Evolutionary conservation across 2,329 filamentous ascomycete genomes (phyloP), one percentile per base, ranked within the genome.

Genomic region (Aspergillus melleus): DNA sequence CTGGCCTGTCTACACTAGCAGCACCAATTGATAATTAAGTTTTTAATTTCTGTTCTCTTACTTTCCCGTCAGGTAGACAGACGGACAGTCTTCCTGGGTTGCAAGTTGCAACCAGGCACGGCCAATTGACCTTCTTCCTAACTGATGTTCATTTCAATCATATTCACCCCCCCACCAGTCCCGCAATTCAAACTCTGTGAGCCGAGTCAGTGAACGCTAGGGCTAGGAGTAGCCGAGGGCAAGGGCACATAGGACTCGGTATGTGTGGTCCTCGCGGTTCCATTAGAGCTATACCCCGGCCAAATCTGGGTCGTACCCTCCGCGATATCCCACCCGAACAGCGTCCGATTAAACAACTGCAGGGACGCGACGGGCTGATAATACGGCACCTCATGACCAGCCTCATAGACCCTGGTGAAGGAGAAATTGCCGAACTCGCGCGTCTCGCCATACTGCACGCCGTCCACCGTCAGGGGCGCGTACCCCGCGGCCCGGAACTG

Each of bases 351-450:
- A 67, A 89, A 89, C 44, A 88, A 76, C 63, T 83, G 81, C 59
- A 87, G 80, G 2, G 84, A 77, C 3, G 85, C 86, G 68, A 84
- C 78, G 12, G 86, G 86, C 74, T 88, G 86, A 50, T 71, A 74
- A 47, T 81, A 83, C 0, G 86, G 81, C 1, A 87, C 83, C 54
- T 86, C 82, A 67, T 90, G 88, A 1, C 88, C 87, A 16, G 87
- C 81, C 67, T 89, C 84, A 71, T 87, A 90, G 52, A 90, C 80
- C 8, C 88, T 82, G 56, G 84, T 85, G 71, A 90, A 90, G 16
- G 83, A 86, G 56, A 90, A 82, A 66, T 93, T 93, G 11, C 89
- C 90, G 67, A 86, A 90, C 73, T 95, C 90, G 4, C 90, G 84
- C 0, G 91, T 90, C 58, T 86, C 84, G 20, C 91, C 91, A 54